Evolutionary conservation across 2,329 filamentous ascomycete species (phyloP), one percentile per base, ranked within the genome.

Genomic region (Fusarium nisikadoi): DNA sequence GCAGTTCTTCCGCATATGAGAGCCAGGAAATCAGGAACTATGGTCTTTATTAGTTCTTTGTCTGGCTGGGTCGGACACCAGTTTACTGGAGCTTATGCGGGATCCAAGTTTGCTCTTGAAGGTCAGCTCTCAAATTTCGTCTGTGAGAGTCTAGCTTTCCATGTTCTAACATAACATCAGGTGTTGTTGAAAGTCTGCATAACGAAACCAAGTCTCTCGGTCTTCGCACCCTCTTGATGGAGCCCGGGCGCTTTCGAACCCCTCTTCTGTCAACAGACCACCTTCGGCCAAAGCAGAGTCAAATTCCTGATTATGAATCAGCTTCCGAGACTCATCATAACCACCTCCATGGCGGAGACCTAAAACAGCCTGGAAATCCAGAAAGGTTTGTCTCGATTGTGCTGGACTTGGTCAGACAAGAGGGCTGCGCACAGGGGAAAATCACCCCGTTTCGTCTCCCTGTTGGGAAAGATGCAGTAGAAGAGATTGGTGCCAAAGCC

Each of bases 391-490:
- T 68, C 17, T 7, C 36, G 8, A 17, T 69, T 31, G 47, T 69
- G 2, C 20, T 68, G 3, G 64, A 69, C 38, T 23, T 69, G 5
- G 58, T 69, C 8, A 62, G 52, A 17, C 16, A 56, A 13, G 64
- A 64, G 19, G 64, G 65, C 1, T 56, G 41, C 7, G 38, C 64
- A 11, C 7, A 50, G 17, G 58, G 46, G 2, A 58, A 19, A 20
- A 25, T 5, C 6, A 31, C 64, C 6, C 69, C 76, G 0, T 62
- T 77, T 11, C 73, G 79, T 3, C 63, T 81, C 1, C 74, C 79
- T 13, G 59, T 82, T 7, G 81, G 81, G 3, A 75, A 72, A 10
- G 81, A 82, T 62, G 71, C 75, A 1, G 64, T 79, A 13, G 75
- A 70, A 17, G 17, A 73, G 59, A n/a, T 73, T 65, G 11, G 72